Percentiles rank a stretch among this genome's conserved stretches.
phyloP scores from a whole-genome alignment of 768 basidiomycete genomes.

The Cystofilobasidium bisporidii region DNA sequence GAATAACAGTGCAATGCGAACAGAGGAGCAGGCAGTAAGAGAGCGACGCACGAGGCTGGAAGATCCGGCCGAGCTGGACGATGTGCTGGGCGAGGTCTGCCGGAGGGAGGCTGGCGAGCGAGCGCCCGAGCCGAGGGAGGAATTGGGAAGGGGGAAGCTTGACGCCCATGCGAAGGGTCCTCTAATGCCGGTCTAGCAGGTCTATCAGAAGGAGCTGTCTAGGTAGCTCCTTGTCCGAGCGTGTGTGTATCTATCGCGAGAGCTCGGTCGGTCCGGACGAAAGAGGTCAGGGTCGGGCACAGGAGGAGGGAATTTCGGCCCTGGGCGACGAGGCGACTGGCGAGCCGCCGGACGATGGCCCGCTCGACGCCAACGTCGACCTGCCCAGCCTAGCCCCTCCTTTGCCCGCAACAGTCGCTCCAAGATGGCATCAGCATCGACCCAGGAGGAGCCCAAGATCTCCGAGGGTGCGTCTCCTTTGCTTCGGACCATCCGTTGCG shows the following conservation, averaged over 20 bases:
- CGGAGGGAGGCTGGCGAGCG: background rate
- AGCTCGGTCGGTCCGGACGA: background rate
- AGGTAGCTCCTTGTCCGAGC: background rate
- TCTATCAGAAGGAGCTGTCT: background rate
- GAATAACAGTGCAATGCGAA: too few relatives aligned
- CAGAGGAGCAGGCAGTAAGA: too few relatives aligned
- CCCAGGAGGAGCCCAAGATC: constrained; percentile 6
- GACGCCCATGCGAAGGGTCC: background rate
- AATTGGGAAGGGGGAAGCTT: constrained; percentile 19
- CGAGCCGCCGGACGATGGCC: too few relatives aligned
- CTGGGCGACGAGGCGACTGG: too few relatives aligned
- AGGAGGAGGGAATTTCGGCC: too few relatives aligned
- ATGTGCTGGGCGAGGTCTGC: background rate
- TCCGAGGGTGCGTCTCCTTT: constrained; percentile 2
- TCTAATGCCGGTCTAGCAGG: background rate
- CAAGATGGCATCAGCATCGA: background rate
- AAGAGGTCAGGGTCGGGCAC: too few relatives aligned
- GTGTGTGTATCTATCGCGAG: background rate
- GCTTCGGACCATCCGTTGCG: background rate
- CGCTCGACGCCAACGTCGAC: background rate
- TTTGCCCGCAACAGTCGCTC: too few relatives aligned
- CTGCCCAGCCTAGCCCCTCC: background rate
- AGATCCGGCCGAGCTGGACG: constrained; percentile 12
- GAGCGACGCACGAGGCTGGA: constrained; percentile 24
- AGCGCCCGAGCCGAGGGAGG: constrained; percentile 11